Percentiles rank a stretch among this genome's conserved stretches.
phyloP scores from a whole-genome alignment of 2,329 filamentous ascomycete genomes.

The Mycogone perniciosa region DNA sequence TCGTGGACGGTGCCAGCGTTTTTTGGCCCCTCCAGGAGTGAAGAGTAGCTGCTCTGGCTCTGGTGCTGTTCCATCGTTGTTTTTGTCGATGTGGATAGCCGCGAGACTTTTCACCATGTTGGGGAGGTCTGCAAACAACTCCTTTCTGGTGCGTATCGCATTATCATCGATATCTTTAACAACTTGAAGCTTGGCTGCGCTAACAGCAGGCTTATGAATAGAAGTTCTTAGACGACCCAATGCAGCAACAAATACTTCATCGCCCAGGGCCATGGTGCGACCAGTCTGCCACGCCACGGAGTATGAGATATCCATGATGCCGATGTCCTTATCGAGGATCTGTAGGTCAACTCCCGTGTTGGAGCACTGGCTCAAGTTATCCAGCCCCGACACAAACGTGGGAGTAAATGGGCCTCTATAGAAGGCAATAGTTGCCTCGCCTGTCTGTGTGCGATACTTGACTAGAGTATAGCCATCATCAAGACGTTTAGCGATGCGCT shows the following conservation, averaged over 20 bases:
- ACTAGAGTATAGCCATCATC: conserved; percentile 34
- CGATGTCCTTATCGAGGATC: conserved; percentile 32
- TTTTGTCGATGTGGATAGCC: not conserved
- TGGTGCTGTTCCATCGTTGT: not conserved
- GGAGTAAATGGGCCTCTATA: conserved; percentile 34
- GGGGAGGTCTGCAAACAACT: not conserved
- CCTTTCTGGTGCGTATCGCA: conserved; percentile 6
- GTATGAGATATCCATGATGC: conserved; percentile 40
- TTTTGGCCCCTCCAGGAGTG: conserved; percentile 1
- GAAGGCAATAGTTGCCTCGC: conserved; percentile 34
- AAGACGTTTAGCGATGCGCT: conserved; percentile 17
- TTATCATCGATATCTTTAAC: conserved; percentile 5
- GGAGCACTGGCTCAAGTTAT: conserved; percentile 19
- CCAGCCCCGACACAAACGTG: conserved; percentile 12
- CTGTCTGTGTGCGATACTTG: conserved; percentile 30
- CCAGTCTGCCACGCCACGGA: conserved; percentile 38
- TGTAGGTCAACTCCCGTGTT: conserved; percentile 30
- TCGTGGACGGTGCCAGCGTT: conserved; percentile 3
- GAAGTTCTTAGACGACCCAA: conserved; percentile 13
- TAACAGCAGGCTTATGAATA: conserved; percentile 11
- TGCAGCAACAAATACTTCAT: conserved; percentile 3
- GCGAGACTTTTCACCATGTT: conserved; percentile 1
- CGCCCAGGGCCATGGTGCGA: conserved; percentile 31
- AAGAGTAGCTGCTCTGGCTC: not conserved
- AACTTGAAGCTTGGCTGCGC: conserved; percentile 2